phyloP scores from a whole-genome alignment of 1,284 basidiomycete genomes.

The Cryptococcus sp. region DNA sequence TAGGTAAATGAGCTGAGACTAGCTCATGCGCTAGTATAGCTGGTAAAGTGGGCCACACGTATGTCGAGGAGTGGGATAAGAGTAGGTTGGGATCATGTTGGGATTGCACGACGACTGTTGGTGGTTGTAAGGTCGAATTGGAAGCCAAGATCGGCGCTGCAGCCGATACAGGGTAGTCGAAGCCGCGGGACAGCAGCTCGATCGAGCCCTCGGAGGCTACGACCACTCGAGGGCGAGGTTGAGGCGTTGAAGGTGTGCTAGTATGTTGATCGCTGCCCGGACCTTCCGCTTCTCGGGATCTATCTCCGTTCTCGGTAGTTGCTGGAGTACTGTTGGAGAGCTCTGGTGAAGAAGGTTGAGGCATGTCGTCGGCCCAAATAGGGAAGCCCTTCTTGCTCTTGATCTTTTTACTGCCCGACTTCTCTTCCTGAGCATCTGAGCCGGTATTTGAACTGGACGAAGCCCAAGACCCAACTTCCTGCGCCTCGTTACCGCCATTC shows the following conservation, averaged over 20 bases:
- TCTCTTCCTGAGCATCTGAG: background rate
- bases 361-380: slow-evolving; percentile 12
- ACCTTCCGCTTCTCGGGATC: background rate
- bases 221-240: slow-evolving; percentile 23
- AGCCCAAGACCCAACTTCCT: slow-evolving; percentile 8
- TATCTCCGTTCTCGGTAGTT: background rate
- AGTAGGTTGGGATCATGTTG: slow-evolving; percentile 16
- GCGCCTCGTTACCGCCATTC: slow-evolving; percentile 27
- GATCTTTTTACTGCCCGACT: background rate
- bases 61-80: slow-evolving; percentile 25
- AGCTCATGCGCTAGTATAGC: slow-evolving; percentile 23
- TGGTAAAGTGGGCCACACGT: slow-evolving; percentile 30
- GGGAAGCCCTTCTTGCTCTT: slow-evolving; percentile 12
- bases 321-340: no score
- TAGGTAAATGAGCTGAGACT: slow-evolving; percentile 19
- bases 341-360: background rate
- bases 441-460: background rate
- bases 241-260: background rate
- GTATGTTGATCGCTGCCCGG: background rate
- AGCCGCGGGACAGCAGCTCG: slow-evolving; percentile 22
- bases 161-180: slow-evolving; percentile 16
- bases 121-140: slow-evolving; percentile 4
- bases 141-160: background rate
- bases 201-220: slow-evolving; percentile 33
- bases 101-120: slow-evolving; percentile 3